phyloP scores from a whole-genome alignment of 2,329 filamentous ascomycete genomes.

The Colletotrichum australisinense region DNA sequence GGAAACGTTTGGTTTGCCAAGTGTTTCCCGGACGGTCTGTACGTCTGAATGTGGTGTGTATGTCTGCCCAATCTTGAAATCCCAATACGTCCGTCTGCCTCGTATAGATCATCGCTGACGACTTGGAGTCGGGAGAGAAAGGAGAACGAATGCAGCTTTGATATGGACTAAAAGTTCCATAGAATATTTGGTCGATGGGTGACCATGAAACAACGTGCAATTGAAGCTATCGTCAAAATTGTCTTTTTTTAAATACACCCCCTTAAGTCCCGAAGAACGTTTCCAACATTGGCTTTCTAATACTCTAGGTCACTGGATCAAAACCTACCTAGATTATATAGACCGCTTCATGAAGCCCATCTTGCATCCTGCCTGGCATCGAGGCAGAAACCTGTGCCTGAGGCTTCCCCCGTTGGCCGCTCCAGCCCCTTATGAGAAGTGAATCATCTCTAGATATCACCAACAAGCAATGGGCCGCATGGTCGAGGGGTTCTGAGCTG shows the following conservation, averaged over 20 bases:
- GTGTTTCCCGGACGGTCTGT: not conserved
- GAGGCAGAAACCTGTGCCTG: no score
- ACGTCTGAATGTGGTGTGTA: not conserved
- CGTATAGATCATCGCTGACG: not conserved
- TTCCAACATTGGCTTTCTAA: no score
- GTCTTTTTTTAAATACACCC: not conserved
- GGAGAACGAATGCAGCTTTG: fast-evolving
- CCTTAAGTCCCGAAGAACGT: not conserved
- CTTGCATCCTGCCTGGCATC: no score
- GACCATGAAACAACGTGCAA: not conserved
- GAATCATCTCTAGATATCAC: no score
- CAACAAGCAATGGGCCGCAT: no score
- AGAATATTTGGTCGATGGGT: not conserved
- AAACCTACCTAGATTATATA: no score
- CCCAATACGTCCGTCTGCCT: not conserved
- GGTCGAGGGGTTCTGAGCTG: no score
- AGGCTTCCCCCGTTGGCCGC: no score
- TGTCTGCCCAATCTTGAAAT: not conserved
- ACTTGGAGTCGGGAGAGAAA: not conserved
- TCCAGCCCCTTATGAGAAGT: no score
- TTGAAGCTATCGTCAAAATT: not conserved
- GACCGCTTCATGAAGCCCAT: no score
- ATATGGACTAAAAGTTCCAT: not conserved
- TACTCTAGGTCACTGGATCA: no score
- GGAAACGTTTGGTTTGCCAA: not conserved